These are phyloP conservation scores for Tricholoma furcatifolium DNA, from an alignment of 768 basidiomycete species.

Conservation along the genomic window DNA sequence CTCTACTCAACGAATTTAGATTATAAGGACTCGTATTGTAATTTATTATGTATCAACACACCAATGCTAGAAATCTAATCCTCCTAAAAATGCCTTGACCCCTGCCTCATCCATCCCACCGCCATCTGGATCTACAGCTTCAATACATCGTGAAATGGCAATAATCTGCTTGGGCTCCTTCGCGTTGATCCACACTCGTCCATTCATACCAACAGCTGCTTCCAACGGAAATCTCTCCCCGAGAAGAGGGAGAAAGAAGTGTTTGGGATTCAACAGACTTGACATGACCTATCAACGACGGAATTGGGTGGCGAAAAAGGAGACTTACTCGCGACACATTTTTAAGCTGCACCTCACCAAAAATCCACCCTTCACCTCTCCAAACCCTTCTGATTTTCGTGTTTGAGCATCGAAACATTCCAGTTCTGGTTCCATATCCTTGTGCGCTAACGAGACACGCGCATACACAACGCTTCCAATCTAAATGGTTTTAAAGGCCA, in stretches of 20 bases:
- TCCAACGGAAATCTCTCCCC: conserved; percentile 86
- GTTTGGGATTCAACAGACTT: conserved; percentile 77
- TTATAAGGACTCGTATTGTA: conserved; percentile 14
- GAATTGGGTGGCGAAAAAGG: not conserved
- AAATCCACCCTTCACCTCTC: conserved; percentile 90
- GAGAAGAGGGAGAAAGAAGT: conserved; percentile 80
- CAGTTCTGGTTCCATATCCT: conserved; percentile 97
- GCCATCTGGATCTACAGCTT: conserved; percentile 76
- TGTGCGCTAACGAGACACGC: conserved; percentile 88
- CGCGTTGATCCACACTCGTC: conserved; percentile 85
- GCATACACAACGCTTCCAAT: conserved; percentile 91
- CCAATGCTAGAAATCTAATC: conserved; percentile 38
- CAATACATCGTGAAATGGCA: conserved; percentile 74
- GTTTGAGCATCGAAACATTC: conserved; percentile 96
- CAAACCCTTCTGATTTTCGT: conserved; percentile 89
- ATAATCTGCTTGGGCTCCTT: conserved; percentile 75
- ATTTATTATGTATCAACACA: conserved; percentile 12
- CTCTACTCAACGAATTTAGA: not conserved
- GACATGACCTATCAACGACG: not conserved
- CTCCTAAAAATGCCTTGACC: conserved; percentile 51
- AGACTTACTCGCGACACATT: conserved; percentile 78
- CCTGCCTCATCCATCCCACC: conserved; percentile 55
- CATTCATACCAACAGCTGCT: conserved; percentile 87
- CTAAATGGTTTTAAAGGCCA: conserved; percentile 36
- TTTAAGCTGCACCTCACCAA: conserved; percentile 78